Evolutionary conservation across 2,329 filamentous ascomycete species (phyloP), one percentile per base, ranked within the genome.

Genomic region (Ilyonectria mors-panacis): DNA sequence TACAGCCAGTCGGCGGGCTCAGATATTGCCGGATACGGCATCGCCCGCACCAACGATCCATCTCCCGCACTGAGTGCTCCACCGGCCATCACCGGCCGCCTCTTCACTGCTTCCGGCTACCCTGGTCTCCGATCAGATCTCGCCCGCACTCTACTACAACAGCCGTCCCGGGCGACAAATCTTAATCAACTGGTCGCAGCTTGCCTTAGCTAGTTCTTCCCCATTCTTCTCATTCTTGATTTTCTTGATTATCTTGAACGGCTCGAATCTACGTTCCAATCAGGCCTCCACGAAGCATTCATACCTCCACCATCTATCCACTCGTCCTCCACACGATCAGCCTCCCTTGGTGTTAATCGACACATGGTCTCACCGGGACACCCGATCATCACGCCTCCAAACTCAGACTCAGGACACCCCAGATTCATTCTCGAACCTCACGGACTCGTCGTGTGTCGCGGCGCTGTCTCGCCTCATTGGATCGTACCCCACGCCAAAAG

Each of bases 281-380:
- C 26, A 42, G 13, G 51, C 48, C 55, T 61, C 63, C 28, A 48
- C 59, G 12, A 33, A 33, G 30, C 12, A 33, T 12, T 69, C 33
- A 45, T 26, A 42, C 59, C 56, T 44, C 53, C 30, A 47, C 50
- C 35, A 42, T 45, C 42, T 61, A 45, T 55, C 37, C 45, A 42
- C 35, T 33, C 37, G 23, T 55, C 7, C n/a, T 39, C 19, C 21
- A 15, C 8, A 13, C 21, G 9, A 30, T 42, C 23, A 33, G 30
- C n/a, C 19, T 56, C 66, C 68, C 66, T 33, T 55, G 54, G 64
- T 73, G 65, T 61, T 28, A 54, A 65, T 73, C 50, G 59, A 74
- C 59, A 71, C 55, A 61, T 56, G 66, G 72, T 74, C 72, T 71
- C 65, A 73, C 67, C 44, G 33, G 58, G 30, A 65, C 64, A 53